Base-by-base conservation (phyloP, 768 basidiomycete species). In the Artomyces pyxidatus region DNA sequence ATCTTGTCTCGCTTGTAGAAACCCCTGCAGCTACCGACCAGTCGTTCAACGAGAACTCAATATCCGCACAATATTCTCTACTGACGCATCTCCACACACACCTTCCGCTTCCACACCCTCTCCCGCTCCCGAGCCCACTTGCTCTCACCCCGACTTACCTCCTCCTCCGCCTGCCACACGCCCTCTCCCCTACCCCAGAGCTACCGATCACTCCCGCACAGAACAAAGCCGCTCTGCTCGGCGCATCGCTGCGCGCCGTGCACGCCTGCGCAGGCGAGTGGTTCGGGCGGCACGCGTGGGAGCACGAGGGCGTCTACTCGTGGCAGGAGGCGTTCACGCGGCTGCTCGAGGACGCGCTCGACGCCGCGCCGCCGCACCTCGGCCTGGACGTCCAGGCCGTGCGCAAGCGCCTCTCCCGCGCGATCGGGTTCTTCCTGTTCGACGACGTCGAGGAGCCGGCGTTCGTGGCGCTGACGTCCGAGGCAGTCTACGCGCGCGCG, bases 191-290 rank as follows among this genome's bases (percentile, higher is more conserved):
- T 3, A 28, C 38, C 23, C 28, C 29, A 5, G 25, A 38, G 6
- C 71, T 52, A 71, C 63, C 9, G 63, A 65, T n/a, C 67, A 63
- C 17, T 62, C 67, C 67, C 49, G 68, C 68, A 3, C 63, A 65
- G 3, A 55, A 67, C 19, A 71, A 61, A 3, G 58, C 72, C 3
- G 63, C 71, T 17, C 58, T 87, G 48, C 66, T 85, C 2, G 87
- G 86, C 6, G 63, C 70, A 28, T 70, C 77, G 57, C 72, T 88
- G 30, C 76, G 75, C 6, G 71, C 78, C 49, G 66, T 86, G n/a
- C 86, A 88, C 58, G 70, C 63, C 10, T 71, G 85, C n/a, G 81
- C 83, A 59, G 86, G 85, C 66, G 83, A 88, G 58, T 87, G 80
- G 79, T 88, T 79, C 55, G 86, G 86, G 3, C 57, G 70, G 3